Evolutionary conservation across 306 rosid species (phyloP), one percentile per base, ranked within the genome.

Genomic region (Dalbergia oliveri): DNA sequence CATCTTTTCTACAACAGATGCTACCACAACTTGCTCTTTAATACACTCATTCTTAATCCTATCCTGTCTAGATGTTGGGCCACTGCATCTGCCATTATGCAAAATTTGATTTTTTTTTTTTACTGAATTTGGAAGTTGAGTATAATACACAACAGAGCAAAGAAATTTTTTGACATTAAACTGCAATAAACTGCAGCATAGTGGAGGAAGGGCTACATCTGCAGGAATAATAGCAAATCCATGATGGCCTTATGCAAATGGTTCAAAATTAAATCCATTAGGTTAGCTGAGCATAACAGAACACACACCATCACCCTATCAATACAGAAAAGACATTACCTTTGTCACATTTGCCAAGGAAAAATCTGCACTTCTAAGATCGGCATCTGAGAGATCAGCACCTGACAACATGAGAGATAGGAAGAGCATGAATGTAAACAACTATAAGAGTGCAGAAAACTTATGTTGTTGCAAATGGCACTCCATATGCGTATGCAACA

Each of bases 381-480:
- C 99, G 81, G 99, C 86, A 54, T 91, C 97, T 0, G 99, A 94
- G 81, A 94, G 97, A 88, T 94, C 95, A 71, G 99, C 97, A 66
- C 99, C 99, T 88, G 74, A 35, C 31, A 73, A 78, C 5, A 66
- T 33, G 78, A 18, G 44, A n/a, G 45, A 11, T 4, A 26, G 82
- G 21, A 19, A 65, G 34, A 66, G 49, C 39, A 59, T 50, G 54
- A 66, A 83, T 39, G 50, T 34, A 58, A 70, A 77, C 18, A 33
- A 7, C n/a, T 16, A 63, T 63, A 6, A 43, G 41, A 37, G 47
- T 43, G 47, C 47, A 9, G 47, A 43, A 43, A 43, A 43, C 10
- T 43, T 43, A 9, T 43, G 6, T 43, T 62, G 34, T 19, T 43
- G 45, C 23, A 66, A 66, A 72, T 11, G 37, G 31, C 6, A 39